Evolutionary conservation across 306 rosid genomes (phyloP), one percentile per base, ranked within the genome.

Genomic region (Clitoria ternatea): DNA sequence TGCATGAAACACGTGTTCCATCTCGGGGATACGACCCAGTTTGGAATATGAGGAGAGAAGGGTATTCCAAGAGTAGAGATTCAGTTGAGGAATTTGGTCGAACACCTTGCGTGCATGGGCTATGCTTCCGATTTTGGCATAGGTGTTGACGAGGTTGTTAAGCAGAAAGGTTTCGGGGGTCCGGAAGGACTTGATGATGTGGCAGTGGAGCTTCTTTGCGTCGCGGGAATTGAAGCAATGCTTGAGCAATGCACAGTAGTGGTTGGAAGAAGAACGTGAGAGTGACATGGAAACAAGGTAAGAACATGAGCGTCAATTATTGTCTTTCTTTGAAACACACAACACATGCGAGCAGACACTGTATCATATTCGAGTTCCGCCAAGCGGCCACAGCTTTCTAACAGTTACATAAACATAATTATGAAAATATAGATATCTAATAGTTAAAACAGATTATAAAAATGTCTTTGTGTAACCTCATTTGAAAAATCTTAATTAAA

Each of bases 21-120:
- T 86, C 71, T 86, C 83, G 15, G 37, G 13, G 55, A 93, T 53
- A 61, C 12, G 37, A 69, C 84, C 92, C 52, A 60, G 22, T 62
- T 88, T 90, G 2, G 88, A 84, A 67, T 87, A 93, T 4, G 74
- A 72, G 0, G 96, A 86, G 27, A 93, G 88, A 24, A 90, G 54
- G 50, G 85, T 76, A 69, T 93, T 90, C 96, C 96, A 93, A 0
- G 97, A 90, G 74, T 72, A 90, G 15, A 81, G 69, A 33, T 76
- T 93, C 18, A 74, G 93, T 13, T 79, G 84, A 54, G 89, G 73
- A 44, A 90, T 85, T 79, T 84, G 47, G 56, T 81, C 96, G 78
- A 90, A 93, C 85, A 85, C 66, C 17, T 59, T 61, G 57, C 87
- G 87, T 15, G 97, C 98, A 75, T 90, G 79, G 1, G 3, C 27